Evolutionary conservation across 1,139 yeast species (phyloP).

Genomic region (Debaryomycetaceae sp.): DNA sequence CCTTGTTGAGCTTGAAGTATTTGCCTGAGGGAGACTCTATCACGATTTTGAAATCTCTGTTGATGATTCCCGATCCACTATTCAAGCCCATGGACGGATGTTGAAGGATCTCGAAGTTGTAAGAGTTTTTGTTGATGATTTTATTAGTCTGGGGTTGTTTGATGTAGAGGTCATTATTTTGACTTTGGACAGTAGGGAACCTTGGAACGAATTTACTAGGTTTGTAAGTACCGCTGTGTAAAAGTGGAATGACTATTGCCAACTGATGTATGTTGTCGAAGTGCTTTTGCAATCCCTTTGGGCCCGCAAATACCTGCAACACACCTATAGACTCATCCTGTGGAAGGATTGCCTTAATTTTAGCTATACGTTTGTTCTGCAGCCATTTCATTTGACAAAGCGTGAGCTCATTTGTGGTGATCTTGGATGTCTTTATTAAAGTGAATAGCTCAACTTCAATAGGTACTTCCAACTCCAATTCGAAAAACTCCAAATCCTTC

Average conservation of each 20-base stretch:
- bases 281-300: constrained; percentile 58
- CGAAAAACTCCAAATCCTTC: constrained; percentile 73
- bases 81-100: constrained; percentile 59
- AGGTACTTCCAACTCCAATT: constrained; percentile 72
- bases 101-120: constrained; percentile 61
- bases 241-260: constrained; percentile 72
- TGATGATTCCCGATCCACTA: constrained; percentile 32
- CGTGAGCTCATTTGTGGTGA: constrained; percentile 52
- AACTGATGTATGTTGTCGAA: constrained; percentile 64
- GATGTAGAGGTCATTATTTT: constrained; percentile 72
- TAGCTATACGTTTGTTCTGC: constrained; percentile 60
- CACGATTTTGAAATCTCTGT: constrained; percentile 54
- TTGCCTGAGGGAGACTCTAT: constrained; percentile 85
- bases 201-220: constrained; percentile 62
- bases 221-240: constrained; percentile 65
- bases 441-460: constrained; percentile 62
- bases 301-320: constrained; percentile 71
- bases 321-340: constrained; percentile 65
- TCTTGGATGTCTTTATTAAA: constrained; percentile 49
- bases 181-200: constrained; percentile 67
- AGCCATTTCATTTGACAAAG: constrained; percentile 77
- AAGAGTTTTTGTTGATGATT: constrained; percentile 54
- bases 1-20: constrained; percentile 55
- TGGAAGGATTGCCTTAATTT: constrained; percentile 80
- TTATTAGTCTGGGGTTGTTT: constrained; percentile 77